Conservation (phyloP, 2,329 filamentous ascomycete genomes). For the Paracamarosporium sp. region DNA sequence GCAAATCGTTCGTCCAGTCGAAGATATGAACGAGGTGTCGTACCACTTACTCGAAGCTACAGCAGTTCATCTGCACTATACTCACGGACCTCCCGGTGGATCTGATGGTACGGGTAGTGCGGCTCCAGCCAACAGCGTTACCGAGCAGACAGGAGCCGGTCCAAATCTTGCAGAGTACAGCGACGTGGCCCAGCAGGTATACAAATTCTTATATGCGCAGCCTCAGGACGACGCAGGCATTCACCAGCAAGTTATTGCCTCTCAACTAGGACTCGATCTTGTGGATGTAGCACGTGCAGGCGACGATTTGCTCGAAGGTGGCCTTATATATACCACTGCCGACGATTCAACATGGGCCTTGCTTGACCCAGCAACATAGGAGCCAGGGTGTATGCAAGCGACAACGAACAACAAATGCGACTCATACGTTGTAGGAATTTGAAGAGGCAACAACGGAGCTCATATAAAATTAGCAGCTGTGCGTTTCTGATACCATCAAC, state of each 20-base stretch:
- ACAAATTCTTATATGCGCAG: conserved; percentile 69
- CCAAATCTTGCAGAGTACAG: conserved; percentile 45
- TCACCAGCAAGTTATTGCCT: conserved; percentile 78
- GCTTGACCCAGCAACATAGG: conserved; percentile 61
- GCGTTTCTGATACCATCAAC: neutral
- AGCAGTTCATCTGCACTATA: conserved; percentile 84
- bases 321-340: conserved; percentile 86
- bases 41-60: conserved; percentile 92
- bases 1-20: conserved; percentile 79
- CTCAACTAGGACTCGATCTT: conserved; percentile 68
- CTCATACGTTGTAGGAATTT: neutral
- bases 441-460: neutral
- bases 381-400: neutral
- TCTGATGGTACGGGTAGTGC: conserved; percentile 47
- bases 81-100: conserved; percentile 66
- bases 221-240: conserved; percentile 82
- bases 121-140: conserved; percentile 40
- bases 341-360: conserved; percentile 93
- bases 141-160: conserved; percentile 30
- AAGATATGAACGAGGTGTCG: conserved; percentile 89
- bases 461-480: neutral
- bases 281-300: conserved; percentile 77
- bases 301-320: conserved; percentile 77
- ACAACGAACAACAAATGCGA: neutral
- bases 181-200: conserved; percentile 73